Conservation (phyloP, 2,329 filamentous ascomycete species). For the Lasiodiplodia sp. region DNA sequence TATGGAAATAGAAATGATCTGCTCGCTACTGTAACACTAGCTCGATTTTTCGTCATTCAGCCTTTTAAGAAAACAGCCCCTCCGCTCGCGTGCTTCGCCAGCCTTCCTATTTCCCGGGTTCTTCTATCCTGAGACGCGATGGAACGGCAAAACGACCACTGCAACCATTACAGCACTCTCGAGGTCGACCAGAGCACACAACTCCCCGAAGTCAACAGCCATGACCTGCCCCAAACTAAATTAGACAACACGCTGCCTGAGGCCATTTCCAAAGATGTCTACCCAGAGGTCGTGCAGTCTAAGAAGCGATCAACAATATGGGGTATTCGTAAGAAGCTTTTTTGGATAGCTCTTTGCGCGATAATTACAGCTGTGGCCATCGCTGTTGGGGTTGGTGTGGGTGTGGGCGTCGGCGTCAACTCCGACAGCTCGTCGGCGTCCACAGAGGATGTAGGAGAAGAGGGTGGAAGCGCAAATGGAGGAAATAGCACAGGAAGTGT, state of each 20-base stretch:
- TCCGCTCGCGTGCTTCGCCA: too few relatives aligned
- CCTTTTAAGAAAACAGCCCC: too few relatives aligned
- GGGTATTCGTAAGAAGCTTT: not conserved
- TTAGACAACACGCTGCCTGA: not conserved
- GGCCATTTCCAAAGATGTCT: not conserved
- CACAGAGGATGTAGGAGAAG: too few relatives aligned
- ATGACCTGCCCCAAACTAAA: not conserved
- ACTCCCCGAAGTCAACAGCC: not conserved
- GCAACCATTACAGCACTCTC: slow-evolving; percentile 8
- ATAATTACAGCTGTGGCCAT: not conserved
- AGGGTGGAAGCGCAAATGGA: too few relatives aligned
- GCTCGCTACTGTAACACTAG: too few relatives aligned
- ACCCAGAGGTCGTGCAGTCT: too few relatives aligned
- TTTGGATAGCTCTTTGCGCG: not conserved
- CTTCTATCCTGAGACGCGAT: too few relatives aligned
- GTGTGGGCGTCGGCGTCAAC: not conserved
- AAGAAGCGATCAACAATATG: not conserved
- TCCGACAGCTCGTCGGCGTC: not conserved
- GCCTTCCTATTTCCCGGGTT: too few relatives aligned
- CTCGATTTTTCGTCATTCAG: too few relatives aligned
- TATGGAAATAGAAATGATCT: too few relatives aligned
- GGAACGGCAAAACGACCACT: not conserved
- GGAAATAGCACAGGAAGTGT: not conserved
- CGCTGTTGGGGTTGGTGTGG: not conserved
- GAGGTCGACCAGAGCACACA: slow-evolving; percentile 2